phyloP scores from a whole-genome alignment of 352 stramenopile species.

The Globisporangium spinosum region DNA sequence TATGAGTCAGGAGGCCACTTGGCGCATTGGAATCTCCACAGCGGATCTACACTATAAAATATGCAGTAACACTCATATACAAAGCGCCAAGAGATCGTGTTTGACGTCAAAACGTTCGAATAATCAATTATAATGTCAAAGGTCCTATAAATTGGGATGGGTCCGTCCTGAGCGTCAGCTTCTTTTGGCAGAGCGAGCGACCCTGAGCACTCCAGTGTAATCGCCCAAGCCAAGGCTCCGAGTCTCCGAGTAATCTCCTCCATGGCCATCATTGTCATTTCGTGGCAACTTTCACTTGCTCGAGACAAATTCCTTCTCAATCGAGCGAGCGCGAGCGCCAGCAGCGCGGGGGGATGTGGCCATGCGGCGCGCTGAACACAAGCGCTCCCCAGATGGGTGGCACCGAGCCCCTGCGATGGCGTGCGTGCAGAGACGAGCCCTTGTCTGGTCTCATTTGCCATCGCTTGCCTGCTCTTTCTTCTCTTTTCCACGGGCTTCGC shows the following conservation, averaged over 20 bases:
- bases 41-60: background rate
- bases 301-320: background rate
- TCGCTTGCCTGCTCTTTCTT: constrained; percentile 8
- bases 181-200: too few species aligned
- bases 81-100: background rate
- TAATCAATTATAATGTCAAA: background rate
- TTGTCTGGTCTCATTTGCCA: constrained; percentile 11
- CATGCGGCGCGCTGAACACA: constrained; percentile 11
- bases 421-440: constrained; percentile 4
- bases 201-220: too few species aligned
- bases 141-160: background rate
- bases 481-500: background rate
- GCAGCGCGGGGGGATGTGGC: background rate
- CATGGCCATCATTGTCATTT: background rate
- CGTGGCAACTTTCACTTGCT: background rate
- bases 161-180: background rate
- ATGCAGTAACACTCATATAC: background rate
- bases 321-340: constrained; percentile 1
- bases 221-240: too few species aligned
- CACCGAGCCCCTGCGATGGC: constrained; percentile 3
- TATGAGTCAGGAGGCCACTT: constrained; percentile 7
- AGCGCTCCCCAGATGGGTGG: constrained; percentile 14
- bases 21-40: background rate
- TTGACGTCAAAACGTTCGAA: background rate
- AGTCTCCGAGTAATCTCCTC: too few species aligned